Conservation (phyloP, 768 basidiomycete species). For the Imleria badia region DNA sequence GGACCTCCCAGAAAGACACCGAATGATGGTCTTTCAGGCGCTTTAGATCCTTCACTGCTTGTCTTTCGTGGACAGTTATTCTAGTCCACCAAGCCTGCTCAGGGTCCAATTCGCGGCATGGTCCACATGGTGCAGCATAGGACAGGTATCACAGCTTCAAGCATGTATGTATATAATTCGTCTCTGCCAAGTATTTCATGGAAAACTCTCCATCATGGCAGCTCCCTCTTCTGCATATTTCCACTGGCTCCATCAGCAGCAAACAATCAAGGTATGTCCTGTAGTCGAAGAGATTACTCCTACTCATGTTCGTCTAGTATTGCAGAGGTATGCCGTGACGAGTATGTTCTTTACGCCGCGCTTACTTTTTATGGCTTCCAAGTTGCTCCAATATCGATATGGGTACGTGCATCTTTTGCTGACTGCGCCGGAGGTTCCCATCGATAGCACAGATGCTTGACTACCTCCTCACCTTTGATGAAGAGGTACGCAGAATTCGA, state of each 20-base stretch:
- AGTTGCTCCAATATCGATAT: constrained; percentile 13
- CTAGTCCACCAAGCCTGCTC: background rate
- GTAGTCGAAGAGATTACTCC: too few species aligned
- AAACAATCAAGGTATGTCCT: constrained; percentile 7
- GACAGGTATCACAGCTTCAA: background rate
- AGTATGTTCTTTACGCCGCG: background rate
- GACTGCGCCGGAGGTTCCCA: background rate
- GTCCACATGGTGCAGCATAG: background rate
- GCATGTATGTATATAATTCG: background rate
- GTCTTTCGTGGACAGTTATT: background rate
- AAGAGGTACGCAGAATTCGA: constrained; percentile 5
- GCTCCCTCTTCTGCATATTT: background rate
- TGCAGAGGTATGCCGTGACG: constrained; percentile 1
- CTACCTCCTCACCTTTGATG: constrained; percentile 10
- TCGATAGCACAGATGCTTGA: constrained; percentile 2
- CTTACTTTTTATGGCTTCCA: background rate
- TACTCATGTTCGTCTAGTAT: background rate
- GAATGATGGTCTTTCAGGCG: background rate
- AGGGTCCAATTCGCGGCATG: background rate
- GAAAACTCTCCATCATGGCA: background rate
- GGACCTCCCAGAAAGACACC: background rate
- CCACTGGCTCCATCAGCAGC: constrained; percentile 3
- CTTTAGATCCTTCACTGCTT: background rate
- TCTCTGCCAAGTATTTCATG: background rate
- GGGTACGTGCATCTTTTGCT: background rate